phyloP scores from a whole-genome alignment of 768 basidiomycete genomes.

The Calocybe cyanea region DNA sequence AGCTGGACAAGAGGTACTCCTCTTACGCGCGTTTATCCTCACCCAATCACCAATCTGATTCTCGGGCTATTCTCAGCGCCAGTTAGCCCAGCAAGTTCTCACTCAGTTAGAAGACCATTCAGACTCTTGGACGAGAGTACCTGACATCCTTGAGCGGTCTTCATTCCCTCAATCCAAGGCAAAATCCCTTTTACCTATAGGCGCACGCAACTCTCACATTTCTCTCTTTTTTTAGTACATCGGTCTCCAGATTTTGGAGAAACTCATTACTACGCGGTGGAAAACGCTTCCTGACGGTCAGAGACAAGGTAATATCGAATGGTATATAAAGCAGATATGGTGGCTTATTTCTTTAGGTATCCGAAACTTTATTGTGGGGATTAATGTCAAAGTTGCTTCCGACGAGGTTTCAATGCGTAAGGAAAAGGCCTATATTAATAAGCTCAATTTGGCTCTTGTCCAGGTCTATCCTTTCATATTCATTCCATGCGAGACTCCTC shows the following conservation, averaged over 20 bases:
- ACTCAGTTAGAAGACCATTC: slow-evolving; percentile 96
- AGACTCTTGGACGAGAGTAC: slow-evolving; percentile 96
- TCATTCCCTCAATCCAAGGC: slow-evolving; percentile 87
- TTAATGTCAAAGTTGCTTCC: slow-evolving; percentile 89
- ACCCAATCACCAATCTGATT: slow-evolving; percentile 23
- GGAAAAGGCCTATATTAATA: slow-evolving; percentile 94
- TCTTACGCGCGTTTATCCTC: slow-evolving; percentile 8
- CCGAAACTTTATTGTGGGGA: slow-evolving; percentile 91
- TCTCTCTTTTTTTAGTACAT: slow-evolving; percentile 63
- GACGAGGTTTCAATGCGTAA: slow-evolving; percentile 85
- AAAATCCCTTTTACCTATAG: slow-evolving; percentile 4
- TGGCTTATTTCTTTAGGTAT: slow-evolving; percentile 54
- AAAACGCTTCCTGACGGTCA: slow-evolving; percentile 93
- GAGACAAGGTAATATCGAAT: slow-evolving; percentile 62
- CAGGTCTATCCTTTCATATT: slow-evolving; percentile 51
- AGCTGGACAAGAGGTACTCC: slow-evolving; percentile 60
- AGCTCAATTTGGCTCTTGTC: slow-evolving; percentile 93
- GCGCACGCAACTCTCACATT: neutral
- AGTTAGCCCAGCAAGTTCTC: slow-evolving; percentile 88
- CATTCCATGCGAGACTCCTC: slow-evolving; percentile 11
- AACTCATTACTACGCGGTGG: slow-evolving; percentile 92
- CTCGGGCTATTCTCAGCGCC: slow-evolving; percentile 61
- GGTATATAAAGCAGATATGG: neutral
- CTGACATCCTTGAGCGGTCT: slow-evolving; percentile 85
- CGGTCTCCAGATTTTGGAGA: slow-evolving; percentile 95